Base-by-base conservation (phyloP, 164 flowering plant species). In the Sedum album region DNA sequence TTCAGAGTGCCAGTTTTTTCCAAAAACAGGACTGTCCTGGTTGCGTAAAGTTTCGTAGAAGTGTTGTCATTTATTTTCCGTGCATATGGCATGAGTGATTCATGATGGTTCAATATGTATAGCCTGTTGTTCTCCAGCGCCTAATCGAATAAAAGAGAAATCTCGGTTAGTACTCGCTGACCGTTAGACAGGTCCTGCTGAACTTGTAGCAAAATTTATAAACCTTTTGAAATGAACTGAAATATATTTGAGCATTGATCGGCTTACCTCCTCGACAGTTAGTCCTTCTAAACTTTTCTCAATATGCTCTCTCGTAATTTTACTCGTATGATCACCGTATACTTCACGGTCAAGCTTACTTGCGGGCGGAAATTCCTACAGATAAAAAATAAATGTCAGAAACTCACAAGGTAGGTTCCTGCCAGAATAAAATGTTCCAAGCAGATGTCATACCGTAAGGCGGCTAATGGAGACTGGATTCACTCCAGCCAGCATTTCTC, bases 401-500 rank as follows among this genome's bases (percentile, higher is more conserved):
- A 33, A 39, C 18, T 46, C 11, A 28, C 9, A 66, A 42, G 31
- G n/a, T 39, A 18, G 68, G n/a, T 1, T 21, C 5, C 31, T 46
- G 2, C 0, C 46, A 23, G 15, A 1, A 67, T 7, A n/a, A 64
- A 4, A 30, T 20, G 41, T 18, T 1, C 4, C 6, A 30, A 4
- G 49, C 10, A 42, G 33, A 30, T 21, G 23, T 11, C 35, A 6
- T 64, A 64, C 66, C 2, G 35, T 46, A 64, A 64, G 66, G 28
- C 66, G 66, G 28, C 66, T 35, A n/a, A 64, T 64, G 13, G 44
- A n/a, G 66, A 64, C 66, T 0, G 66, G 66, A 60, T 60, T 82
- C 2, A 87, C 18, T 41, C 97, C 97, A 38, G 97, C 94, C 17
- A 92, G 80, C 93, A 87, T 92, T 82, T 91, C 91, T 71, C 96